These are phyloP conservation scores for Hypericum perforatum DNA, from an alignment of 345 rosid genomes.

Conservation along the genomic window DNA sequence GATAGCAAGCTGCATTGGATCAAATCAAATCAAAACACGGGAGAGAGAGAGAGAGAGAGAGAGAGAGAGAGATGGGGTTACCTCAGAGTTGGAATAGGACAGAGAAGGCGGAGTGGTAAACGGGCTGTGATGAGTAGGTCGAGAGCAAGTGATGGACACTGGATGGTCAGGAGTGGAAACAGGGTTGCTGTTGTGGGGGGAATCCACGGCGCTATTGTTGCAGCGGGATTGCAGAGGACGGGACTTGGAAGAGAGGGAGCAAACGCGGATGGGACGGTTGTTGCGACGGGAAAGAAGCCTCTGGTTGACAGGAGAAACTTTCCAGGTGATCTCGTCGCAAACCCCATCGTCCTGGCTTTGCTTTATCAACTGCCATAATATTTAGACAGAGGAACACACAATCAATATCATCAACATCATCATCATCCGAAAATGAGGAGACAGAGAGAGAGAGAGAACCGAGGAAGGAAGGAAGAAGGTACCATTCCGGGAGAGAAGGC, in stretches of 20 bases:
- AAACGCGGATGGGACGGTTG: conserved; percentile 37
- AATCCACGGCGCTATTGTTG: not conserved
- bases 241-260: conserved; percentile 41
- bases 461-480: no score
- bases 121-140: conserved; percentile 57
- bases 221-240: conserved; percentile 39
- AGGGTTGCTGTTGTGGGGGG: no score
- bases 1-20: conserved; percentile 35
- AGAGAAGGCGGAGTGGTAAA: conserved; percentile 88
- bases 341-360: conserved; percentile 87
- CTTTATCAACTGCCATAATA: conserved; percentile 48
- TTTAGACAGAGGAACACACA: not conserved
- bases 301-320: conserved; percentile 83
- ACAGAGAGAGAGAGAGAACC: not conserved
- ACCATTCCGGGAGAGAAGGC: conserved; percentile 95
- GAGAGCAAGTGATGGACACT: no score
- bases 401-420: not conserved
- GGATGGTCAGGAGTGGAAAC: no score
- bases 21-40: conserved; percentile 4
- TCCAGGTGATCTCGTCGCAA: conserved; percentile 76
- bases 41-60: not conserved
- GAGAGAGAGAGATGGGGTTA: conserved; percentile 18
- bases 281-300: conserved; percentile 65
- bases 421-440: not conserved
- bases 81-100: conserved; percentile 50